These are phyloP conservation scores for Glutinoglossum americanum DNA, from an alignment of 495 filamentous ascomycete genomes.

Conservation along the genomic window DNA sequence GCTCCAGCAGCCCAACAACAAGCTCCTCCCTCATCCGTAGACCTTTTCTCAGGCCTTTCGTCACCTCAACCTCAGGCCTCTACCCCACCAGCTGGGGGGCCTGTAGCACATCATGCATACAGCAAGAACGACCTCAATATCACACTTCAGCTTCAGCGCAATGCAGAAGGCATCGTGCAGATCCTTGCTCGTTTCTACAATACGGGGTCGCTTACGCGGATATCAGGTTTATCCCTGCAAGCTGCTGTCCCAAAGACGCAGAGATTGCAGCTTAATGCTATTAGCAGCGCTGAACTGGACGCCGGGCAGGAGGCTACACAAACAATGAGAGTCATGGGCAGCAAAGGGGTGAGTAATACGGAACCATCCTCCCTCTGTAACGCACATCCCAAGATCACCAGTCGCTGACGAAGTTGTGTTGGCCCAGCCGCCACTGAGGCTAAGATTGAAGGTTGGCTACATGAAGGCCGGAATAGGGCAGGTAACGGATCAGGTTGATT, in stretches of 20 bases:
- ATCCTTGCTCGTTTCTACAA: conserved; percentile 71
- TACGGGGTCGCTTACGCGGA: conserved; percentile 34
- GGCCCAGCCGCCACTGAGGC: conserved; percentile 42
- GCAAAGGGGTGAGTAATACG: conserved; percentile 59
- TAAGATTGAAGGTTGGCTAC: conserved; percentile 73
- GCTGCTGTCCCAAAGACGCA: conserved; percentile 93
- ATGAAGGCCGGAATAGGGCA: conserved; percentile 39
- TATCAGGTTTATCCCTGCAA: conserved; percentile 59
- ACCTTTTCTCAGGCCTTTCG: conserved; percentile 21
- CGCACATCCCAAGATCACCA: conserved; percentile 1
- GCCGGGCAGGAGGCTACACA: conserved; percentile 69
- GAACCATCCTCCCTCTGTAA: not conserved
- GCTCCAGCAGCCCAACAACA: conserved; percentile 19
- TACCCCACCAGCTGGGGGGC: conserved; percentile 12
- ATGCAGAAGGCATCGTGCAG: conserved; percentile 46
- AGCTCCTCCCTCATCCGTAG: conserved; percentile 9
- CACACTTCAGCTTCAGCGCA: conserved; percentile 61
- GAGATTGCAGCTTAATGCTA: conserved; percentile 70
- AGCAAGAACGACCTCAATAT: conserved; percentile 68
- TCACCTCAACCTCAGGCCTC: conserved; percentile 27
- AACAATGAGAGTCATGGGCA: conserved; percentile 59
- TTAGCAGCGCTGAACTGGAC: conserved; percentile 55
- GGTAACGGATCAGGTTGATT: conserved; percentile 85
- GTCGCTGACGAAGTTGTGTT: conserved; percentile 11
- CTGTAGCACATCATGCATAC: conserved; percentile 44